Conservation (phyloP, 495 filamentous ascomycete genomes). For the Aspergillus saccharolyticus region DNA sequence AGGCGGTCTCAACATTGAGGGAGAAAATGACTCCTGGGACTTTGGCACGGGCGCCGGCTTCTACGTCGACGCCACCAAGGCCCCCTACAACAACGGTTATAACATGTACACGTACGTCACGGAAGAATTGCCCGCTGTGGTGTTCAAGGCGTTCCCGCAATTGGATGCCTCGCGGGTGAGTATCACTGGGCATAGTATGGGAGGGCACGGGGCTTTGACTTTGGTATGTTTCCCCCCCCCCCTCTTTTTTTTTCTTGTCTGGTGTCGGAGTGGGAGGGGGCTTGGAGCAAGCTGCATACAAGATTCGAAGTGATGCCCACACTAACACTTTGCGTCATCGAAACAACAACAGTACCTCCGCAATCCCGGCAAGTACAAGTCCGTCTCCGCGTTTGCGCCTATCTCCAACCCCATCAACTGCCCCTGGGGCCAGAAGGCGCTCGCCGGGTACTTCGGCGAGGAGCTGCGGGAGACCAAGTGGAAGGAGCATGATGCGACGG, state of each 20-base stretch:
- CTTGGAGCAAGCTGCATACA: too few species aligned
- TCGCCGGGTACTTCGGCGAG: slow-evolving; percentile 80
- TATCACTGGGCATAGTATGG: slow-evolving; percentile 94
- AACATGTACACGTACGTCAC: slow-evolving; percentile 92
- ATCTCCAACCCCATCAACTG: slow-evolving; percentile 82
- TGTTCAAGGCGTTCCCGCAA: slow-evolving; percentile 62
- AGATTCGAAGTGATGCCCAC: too few species aligned
- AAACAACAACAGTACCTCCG: slow-evolving; percentile 79
- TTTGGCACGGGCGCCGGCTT: slow-evolving; percentile 90
- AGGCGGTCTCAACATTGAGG: slow-evolving; percentile 68
- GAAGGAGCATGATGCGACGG: slow-evolving; percentile 89
- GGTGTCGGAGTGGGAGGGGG: background rate
- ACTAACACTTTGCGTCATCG: too few species aligned
- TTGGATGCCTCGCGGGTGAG: slow-evolving; percentile 64
- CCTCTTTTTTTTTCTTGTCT: slow-evolving; percentile 10
- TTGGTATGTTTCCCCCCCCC: slow-evolving; percentile 41
- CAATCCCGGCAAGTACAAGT: slow-evolving; percentile 83
- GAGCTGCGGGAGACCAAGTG: slow-evolving; percentile 60
- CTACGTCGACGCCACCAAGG: slow-evolving; percentile 83
- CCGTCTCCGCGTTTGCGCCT: slow-evolving; percentile 84
- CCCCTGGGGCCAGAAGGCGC: slow-evolving; percentile 95
- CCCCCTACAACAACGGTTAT: slow-evolving; percentile 69
- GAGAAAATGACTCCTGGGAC: slow-evolving; percentile 81
- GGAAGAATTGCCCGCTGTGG: slow-evolving; percentile 67
- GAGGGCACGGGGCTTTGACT: slow-evolving; percentile 90